Conservation (phyloP, 306 rosid species). For the Ammopiptanthus mongolicus region DNA sequence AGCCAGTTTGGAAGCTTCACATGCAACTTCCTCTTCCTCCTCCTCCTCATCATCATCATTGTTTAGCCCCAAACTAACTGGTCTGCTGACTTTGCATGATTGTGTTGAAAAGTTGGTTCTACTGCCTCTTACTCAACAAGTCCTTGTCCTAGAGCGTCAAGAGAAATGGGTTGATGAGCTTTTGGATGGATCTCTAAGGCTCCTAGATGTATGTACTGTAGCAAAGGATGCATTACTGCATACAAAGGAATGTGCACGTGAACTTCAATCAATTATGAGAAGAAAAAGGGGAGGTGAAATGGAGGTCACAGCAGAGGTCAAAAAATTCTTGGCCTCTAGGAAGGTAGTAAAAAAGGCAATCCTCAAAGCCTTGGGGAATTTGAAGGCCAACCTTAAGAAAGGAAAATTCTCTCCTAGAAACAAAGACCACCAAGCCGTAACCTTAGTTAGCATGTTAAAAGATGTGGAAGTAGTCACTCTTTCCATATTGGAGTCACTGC, state of each 20-base stretch:
- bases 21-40: slow-evolving; percentile 9
- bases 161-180: slow-evolving; percentile 43
- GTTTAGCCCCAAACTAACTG: slow-evolving; percentile 18
- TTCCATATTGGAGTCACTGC: slow-evolving; percentile 24
- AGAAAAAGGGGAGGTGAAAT: slow-evolving; percentile 44
- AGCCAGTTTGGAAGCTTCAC: slow-evolving; percentile 31
- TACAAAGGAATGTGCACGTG: slow-evolving; percentile 45
- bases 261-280: slow-evolving; percentile 44
- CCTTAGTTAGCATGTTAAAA: slow-evolving; percentile 25
- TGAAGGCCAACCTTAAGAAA: slow-evolving; percentile 23
- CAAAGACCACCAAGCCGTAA: slow-evolving; percentile 17
- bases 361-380: slow-evolving; percentile 33
- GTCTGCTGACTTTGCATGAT: slow-evolving; percentile 29
- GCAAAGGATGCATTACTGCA: slow-evolving; percentile 41
- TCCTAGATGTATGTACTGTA: slow-evolving; percentile 35
- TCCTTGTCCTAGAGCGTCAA: slow-evolving; percentile 26
- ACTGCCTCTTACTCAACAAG: slow-evolving; percentile 22
- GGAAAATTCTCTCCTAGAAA: slow-evolving; percentile 19
- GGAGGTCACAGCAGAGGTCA: slow-evolving; percentile 34
- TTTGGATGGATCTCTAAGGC: slow-evolving; percentile 45
- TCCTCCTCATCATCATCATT: slow-evolving; percentile 25
- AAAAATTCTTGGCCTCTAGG: slow-evolving; percentile 46
- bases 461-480: slow-evolving; percentile 29
- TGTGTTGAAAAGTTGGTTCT: slow-evolving; percentile 28
- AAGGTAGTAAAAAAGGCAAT: slow-evolving; percentile 43